Conservation (phyloP, 116 monocot genomes). For the Trichopus zeylanicus region DNA sequence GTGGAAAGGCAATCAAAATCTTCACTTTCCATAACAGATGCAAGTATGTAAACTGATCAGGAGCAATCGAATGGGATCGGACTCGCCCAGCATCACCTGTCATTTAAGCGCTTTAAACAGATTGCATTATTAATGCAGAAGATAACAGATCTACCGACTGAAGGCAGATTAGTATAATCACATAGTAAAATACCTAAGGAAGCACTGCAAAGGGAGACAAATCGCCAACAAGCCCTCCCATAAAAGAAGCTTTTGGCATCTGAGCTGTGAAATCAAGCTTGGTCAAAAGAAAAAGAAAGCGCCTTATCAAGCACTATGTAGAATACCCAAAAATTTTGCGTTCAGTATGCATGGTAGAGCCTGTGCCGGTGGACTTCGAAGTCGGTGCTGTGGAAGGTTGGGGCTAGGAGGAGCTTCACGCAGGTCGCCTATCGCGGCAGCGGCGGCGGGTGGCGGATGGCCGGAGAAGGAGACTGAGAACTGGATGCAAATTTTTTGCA, state of each 20-base stretch:
- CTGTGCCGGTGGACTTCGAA: constrained; percentile 91
- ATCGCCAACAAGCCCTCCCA: constrained; percentile 79
- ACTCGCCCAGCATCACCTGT: constrained; percentile 62
- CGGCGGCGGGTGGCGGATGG: not conserved
- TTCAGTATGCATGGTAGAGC: constrained; percentile 96
- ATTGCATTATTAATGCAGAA: constrained; percentile 3
- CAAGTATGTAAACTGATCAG: too few relatives aligned
- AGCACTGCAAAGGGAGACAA: constrained; percentile 80
- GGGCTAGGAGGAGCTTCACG: constrained; percentile 77
- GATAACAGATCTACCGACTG: not conserved
- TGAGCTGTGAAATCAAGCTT: constrained; percentile 53
- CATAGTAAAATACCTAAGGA: constrained; percentile 48
- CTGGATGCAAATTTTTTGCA: too few relatives aligned
- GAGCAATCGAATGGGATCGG: too few relatives aligned
- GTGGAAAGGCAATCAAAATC: too few relatives aligned
- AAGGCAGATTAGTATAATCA: not conserved
- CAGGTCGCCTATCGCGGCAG: constrained; percentile 22
- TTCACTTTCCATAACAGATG: too few relatives aligned
- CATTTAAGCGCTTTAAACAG: constrained; percentile 15
- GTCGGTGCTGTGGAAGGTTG: constrained; percentile 74
- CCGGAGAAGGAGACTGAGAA: not conserved
- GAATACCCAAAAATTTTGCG: constrained; percentile 97
- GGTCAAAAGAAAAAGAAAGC: constrained; percentile 41
- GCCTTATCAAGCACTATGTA: constrained; percentile 85
- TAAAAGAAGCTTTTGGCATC: constrained; percentile 70